Percentiles rank a stretch among this genome's conserved stretches.
Conservation (phyloP, 2,329 filamentous ascomycete species). For the Geosmithia morbida region DNA sequence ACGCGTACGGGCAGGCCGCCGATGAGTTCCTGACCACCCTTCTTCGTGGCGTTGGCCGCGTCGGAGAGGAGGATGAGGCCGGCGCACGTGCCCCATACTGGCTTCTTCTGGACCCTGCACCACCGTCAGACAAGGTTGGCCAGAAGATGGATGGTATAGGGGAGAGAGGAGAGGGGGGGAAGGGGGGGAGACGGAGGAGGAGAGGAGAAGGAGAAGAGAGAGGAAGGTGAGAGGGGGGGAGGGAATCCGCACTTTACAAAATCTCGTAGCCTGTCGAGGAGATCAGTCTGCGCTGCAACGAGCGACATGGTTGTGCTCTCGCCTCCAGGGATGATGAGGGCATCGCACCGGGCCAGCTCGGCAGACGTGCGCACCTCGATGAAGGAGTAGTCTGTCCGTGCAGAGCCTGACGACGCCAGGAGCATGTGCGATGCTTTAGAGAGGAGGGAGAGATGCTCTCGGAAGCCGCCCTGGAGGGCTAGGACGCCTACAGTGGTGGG, state of each 20-base stretch:
- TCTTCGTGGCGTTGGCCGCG: constrained; percentile 75
- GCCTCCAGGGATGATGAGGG: constrained; percentile 79
- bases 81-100: constrained; percentile 92
- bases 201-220: constrained; percentile 4
- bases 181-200: neutral
- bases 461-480: constrained; percentile 83
- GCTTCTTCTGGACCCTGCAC: constrained; percentile 58
- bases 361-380: constrained; percentile 65
- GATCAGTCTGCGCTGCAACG: constrained; percentile 64
- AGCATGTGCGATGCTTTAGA: constrained; percentile 48
- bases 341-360: constrained; percentile 62
- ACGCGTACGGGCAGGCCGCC: constrained; percentile 84
- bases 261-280: constrained; percentile 71
- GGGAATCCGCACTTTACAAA: constrained; percentile 66
- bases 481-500: constrained; percentile 46
- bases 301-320: constrained; percentile 91
- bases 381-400: constrained; percentile 36
- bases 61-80: constrained; percentile 85
- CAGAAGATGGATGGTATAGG: too few relatives aligned
- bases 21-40: constrained; percentile 83
- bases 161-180: too few relatives aligned
- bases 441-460: constrained; percentile 72
- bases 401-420: constrained; percentile 4
- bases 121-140: too few relatives aligned
- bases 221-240: neutral